These are phyloP conservation scores for Phytopythium sindhum DNA, from an alignment of 352 stramenopile genomes.

Conservation along the genomic window DNA sequence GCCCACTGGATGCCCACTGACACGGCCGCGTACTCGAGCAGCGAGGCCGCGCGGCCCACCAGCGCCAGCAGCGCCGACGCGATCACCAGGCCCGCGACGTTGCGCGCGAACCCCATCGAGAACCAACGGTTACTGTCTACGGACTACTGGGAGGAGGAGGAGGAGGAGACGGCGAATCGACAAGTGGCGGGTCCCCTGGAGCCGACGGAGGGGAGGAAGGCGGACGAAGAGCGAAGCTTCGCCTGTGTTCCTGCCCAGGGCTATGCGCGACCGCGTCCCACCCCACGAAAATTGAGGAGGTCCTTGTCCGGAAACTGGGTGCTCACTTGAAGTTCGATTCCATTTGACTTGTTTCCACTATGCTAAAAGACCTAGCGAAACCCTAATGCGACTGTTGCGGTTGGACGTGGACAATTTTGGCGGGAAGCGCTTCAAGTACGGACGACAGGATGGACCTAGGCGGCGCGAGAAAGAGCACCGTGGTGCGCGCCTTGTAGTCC, in stretches of 20 bases:
- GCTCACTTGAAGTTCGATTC: background rate
- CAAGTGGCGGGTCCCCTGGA: background rate
- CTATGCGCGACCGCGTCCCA: background rate
- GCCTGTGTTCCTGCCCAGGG: background rate
- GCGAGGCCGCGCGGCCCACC: constrained; percentile 28
- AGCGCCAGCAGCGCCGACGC: constrained; percentile 29
- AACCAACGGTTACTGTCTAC: too few species aligned
- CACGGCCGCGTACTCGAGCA: constrained; percentile 49
- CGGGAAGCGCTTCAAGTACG: background rate
- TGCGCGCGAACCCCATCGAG: constrained; percentile 38
- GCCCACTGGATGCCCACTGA: constrained; percentile 64
- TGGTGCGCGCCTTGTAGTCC: constrained; percentile 75
- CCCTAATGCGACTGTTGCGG: background rate
- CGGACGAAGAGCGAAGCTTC: background rate
- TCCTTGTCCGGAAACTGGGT: background rate
- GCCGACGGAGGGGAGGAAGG: background rate
- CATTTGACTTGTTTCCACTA: background rate
- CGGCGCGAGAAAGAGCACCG: constrained; percentile 40
- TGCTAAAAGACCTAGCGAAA: background rate
- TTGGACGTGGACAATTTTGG: background rate
- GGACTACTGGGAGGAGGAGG: background rate
- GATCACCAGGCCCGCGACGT: constrained; percentile 35
- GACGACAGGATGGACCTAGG: background rate
- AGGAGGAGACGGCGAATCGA: background rate
- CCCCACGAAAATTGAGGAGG: background rate